Base-by-base conservation (phyloP, 179 eudicot genomes). In the Patellifolia procumbens region DNA sequence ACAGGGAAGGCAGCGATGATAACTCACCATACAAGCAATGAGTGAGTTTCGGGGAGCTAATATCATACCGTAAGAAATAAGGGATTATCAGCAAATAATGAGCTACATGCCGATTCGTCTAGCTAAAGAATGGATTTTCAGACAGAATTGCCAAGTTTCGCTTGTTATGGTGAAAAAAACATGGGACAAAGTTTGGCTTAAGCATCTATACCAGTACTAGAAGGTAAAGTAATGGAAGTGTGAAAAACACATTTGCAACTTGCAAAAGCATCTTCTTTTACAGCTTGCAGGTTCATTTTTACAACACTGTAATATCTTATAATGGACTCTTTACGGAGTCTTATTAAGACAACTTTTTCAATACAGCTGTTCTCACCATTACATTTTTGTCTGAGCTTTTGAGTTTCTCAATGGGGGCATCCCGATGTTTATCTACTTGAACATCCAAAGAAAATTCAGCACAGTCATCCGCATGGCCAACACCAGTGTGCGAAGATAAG, bases 401-500 rank as follows among this genome's bases (percentile, higher is more conserved):
- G 60, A 79, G 53, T 52, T 48, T 29, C 35, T 60, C 85, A 20
- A 72, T 70, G 55, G 64, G 35, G 65, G 60, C 55, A 22, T 75
- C 73, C 65, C 66, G 80, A 59, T 48, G 70, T 75, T 84, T 82
- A 37, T 68, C 82, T 74, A 31, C 59, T 42, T 74, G 73, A 70
- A 37, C 42, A 76, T 75, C 81, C 72, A 74, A 48, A 52, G 84
- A 51, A 68, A 77, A 68, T 31, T 72, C 83, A 53, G 85, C 71
- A 56, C 68, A 79, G 39, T 35, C 83, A 80, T 78, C 79, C 52
- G 26, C 81, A 29, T 53, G 74, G 35, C 71, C 78, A 81, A 72
- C 77, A 74, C 78, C 72, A 52, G 84, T 79, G 56, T 83, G 72
- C 39, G 87, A 81, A 63, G 87, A 81, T 32, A 85, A 83, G 63